These are phyloP conservation scores for Botryotinia convoluta DNA, from an alignment of 2,329 filamentous ascomycete genomes.

Conservation along the genomic window DNA sequence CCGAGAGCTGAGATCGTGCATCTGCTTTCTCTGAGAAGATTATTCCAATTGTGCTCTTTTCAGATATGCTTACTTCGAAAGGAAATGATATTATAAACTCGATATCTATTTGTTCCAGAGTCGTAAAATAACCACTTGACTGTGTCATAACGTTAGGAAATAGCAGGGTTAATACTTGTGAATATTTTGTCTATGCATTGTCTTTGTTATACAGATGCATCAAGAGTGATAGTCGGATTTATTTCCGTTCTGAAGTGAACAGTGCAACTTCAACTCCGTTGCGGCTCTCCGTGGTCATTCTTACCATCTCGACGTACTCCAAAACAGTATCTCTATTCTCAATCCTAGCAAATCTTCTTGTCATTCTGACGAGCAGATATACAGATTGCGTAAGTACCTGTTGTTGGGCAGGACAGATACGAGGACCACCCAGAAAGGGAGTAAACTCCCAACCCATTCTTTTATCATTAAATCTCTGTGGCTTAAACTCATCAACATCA, in stretches of 20 bases:
- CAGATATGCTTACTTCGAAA: too few relatives aligned
- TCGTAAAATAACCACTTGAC: too few relatives aligned
- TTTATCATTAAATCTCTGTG: slow-evolving; percentile 35
- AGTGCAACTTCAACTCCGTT: slow-evolving; percentile 20
- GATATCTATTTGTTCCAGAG: too few relatives aligned
- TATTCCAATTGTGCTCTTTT: too few relatives aligned
- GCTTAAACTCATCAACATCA: slow-evolving; percentile 38
- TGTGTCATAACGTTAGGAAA: too few relatives aligned
- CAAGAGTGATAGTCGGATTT: neutral
- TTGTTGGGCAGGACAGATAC: slow-evolving; percentile 38
- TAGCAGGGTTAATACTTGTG: neutral
- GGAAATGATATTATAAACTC: too few relatives aligned
- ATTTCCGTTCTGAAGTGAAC: neutral
- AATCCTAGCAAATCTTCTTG: slow-evolving; percentile 35
- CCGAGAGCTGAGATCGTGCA: too few relatives aligned
- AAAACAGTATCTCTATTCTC: slow-evolving; percentile 30
- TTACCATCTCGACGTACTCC: slow-evolving; percentile 14
- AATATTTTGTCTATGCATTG: neutral
- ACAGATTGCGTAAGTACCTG: slow-evolving; percentile 37
- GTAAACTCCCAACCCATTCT: slow-evolving; percentile 45
- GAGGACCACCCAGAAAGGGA: slow-evolving; percentile 38
- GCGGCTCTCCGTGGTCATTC: slow-evolving; percentile 6
- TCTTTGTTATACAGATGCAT: neutral
- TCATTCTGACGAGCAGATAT: slow-evolving; percentile 26
- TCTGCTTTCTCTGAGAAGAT: too few relatives aligned